Evolutionary conservation across 1,284 basidiomycete genomes (phyloP).

Genomic region (Peniophora sp.): DNA sequence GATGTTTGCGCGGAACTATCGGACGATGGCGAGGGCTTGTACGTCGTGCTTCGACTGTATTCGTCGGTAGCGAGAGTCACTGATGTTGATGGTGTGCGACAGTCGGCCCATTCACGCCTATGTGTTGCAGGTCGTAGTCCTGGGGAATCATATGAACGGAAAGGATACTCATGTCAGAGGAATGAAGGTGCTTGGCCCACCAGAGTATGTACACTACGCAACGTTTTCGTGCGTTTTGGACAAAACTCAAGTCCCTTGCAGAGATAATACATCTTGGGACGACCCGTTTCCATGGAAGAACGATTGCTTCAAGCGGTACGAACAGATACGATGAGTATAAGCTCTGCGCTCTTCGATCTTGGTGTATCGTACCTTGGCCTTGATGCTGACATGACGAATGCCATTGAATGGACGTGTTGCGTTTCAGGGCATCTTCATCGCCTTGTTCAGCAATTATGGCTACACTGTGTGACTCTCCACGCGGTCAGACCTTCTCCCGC

Average conservation of each 20-base stretch:
- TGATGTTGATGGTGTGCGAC: slow-evolving; percentile 1
- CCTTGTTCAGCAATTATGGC: too few species aligned
- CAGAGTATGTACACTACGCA: slow-evolving; percentile 48
- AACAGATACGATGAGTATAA: slow-evolving; percentile 10
- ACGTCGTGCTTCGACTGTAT: slow-evolving; percentile 17
- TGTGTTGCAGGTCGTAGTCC: slow-evolving; percentile 84
- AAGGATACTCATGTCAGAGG: slow-evolving; percentile 98
- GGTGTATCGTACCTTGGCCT: not conserved
- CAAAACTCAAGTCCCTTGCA: slow-evolving; percentile 7
- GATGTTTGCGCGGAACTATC: slow-evolving; percentile 74
- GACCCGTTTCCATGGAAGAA: not conserved
- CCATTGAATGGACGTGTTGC: too few species aligned
- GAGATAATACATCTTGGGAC: slow-evolving; percentile 12
- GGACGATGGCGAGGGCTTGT: slow-evolving; percentile 73
- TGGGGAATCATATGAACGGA: slow-evolving; percentile 95
- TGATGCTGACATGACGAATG: too few species aligned
- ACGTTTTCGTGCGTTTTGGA: not conserved
- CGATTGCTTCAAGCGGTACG: not conserved
- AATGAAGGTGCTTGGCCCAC: slow-evolving; percentile 77
- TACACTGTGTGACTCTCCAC: too few species aligned
- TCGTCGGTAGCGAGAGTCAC: not conserved
- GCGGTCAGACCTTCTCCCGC: too few species aligned
- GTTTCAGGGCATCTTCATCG: too few species aligned
- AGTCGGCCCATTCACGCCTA: slow-evolving; percentile 87
- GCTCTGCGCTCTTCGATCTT: slow-evolving; percentile 5